These are phyloP conservation scores for Byssochlamys sp. DNA, from an alignment of 2,329 filamentous ascomycete genomes.

Conservation along the genomic window DNA sequence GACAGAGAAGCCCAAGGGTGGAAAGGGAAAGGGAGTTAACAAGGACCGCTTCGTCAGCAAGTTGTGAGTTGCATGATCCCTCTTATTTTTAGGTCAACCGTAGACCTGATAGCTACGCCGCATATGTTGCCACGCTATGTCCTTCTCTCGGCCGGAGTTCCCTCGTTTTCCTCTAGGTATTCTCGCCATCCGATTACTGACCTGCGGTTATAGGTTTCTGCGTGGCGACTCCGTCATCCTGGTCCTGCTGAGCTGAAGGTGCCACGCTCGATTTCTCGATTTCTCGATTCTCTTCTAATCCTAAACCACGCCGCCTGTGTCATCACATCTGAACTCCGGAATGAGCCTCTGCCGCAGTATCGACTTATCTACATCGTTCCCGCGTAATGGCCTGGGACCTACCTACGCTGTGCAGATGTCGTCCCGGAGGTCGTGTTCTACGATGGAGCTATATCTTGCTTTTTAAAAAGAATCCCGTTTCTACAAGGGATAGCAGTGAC, in stretches of 20 bases:
- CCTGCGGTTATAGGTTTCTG: constrained; percentile 54
- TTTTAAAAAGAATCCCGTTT: not conserved
- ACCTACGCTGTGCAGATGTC: not conserved
- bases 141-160: not conserved
- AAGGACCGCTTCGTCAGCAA: constrained; percentile 98
- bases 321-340: constrained; percentile 4
- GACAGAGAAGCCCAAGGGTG: constrained; percentile 83
- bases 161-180: not conserved
- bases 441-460: not conserved
- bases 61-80: constrained; percentile 54
- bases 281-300: not conserved
- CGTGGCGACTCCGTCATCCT: constrained; percentile 81
- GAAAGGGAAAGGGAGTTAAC: constrained; percentile 89
- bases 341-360: not conserved
- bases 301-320: constrained; percentile 7
- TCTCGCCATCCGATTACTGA: constrained; percentile 1
- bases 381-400: not conserved
- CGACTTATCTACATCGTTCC: not conserved
- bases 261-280: not conserved
- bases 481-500: constrained; percentile 8
- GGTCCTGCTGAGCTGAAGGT: constrained; percentile 63
- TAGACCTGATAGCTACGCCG: not conserved
- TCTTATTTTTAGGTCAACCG: constrained; percentile 1
- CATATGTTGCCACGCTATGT: not conserved
- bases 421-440: not conserved